Conservation (phyloP, 2,329 filamentous ascomycete genomes). For the Pseudogymnoascus sp. region DNA sequence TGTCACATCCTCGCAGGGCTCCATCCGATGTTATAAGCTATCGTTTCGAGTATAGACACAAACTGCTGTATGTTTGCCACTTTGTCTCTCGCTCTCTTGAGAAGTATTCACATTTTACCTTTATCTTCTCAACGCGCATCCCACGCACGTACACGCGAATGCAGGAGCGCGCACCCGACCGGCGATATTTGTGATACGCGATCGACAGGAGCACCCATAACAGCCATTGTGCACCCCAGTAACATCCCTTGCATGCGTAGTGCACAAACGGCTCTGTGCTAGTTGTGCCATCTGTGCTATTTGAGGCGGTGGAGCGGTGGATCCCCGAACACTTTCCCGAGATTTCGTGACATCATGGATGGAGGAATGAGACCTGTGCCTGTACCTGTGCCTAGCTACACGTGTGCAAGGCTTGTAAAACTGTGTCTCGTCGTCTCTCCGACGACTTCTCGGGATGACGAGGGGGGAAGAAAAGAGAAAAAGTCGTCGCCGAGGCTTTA, state of each 20-base stretch:
- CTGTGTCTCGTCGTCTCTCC: neutral
- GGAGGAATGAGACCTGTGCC: neutral
- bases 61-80: neutral
- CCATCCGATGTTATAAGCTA: neutral
- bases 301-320: neutral
- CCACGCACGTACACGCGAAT: neutral
- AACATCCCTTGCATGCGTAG: neutral
- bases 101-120: too few relatives aligned
- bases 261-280: neutral
- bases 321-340: neutral
- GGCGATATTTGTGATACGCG: conserved; percentile 2
- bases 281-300: neutral
- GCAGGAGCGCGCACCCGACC: neutral
- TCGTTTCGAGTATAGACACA: neutral
- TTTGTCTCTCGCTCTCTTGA: neutral
- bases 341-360: neutral
- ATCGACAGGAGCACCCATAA: neutral
- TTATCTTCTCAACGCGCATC: neutral
- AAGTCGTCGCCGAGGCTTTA: neutral
- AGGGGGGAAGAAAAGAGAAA: neutral
- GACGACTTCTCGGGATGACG: neutral
- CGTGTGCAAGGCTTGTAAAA: neutral
- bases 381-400: neutral
- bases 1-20: neutral
- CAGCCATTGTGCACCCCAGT: neutral